phyloP scores from a whole-genome alignment of 116 monocot genomes.

The Cymodocea nodosa region DNA sequence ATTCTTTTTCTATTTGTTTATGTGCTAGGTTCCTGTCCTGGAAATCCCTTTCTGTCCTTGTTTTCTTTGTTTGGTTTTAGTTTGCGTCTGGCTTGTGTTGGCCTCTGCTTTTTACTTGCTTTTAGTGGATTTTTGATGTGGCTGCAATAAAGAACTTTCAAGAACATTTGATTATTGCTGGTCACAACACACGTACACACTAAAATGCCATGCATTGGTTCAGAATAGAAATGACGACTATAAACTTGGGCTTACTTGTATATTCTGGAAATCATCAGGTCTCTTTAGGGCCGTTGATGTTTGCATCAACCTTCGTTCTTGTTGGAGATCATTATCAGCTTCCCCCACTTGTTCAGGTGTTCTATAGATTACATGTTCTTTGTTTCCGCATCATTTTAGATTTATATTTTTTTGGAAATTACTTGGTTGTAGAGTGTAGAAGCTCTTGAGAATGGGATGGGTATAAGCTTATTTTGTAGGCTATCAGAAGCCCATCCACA shows the following conservation, averaged over 20 bases:
- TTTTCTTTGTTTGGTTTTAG: no score
- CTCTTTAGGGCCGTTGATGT: slow-evolving; percentile 91
- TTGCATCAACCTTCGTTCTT: slow-evolving; percentile 88
- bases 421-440: slow-evolving; percentile 59
- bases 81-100: no score
- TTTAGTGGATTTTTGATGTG: no score
- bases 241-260: background rate
- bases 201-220: no score
- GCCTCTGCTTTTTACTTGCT: no score
- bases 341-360: slow-evolving; percentile 94
- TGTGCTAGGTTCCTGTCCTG: no score
- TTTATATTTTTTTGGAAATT: background rate
- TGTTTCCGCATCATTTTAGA: background rate
- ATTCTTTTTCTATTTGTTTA: no score
- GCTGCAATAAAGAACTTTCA: no score
- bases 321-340: slow-evolving; percentile 99
- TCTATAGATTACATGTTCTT: background rate
- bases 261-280: slow-evolving; percentile 29
- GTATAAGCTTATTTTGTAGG: slow-evolving; percentile 80
- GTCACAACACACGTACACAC: no score
- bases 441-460: slow-evolving; percentile 89
- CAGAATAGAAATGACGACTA: background rate
- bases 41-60: no score
- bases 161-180: no score
- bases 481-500: slow-evolving; percentile 96